Base-by-base conservation (phyloP, 2,329 filamentous ascomycete genomes). In the Celoporthe dispersa region DNA sequence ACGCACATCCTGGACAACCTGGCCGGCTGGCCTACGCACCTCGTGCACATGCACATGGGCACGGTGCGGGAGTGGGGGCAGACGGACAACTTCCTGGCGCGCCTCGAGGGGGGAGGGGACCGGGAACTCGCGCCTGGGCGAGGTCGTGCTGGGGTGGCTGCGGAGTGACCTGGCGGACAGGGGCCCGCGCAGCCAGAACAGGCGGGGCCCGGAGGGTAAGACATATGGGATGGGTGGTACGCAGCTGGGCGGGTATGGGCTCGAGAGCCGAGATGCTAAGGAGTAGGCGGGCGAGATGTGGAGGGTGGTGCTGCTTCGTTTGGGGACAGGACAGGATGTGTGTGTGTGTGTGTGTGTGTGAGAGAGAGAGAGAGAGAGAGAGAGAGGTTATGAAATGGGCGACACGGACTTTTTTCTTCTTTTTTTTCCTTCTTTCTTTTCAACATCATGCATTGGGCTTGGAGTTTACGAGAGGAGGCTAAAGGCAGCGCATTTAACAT, bases 1-100 rank as follows among this genome's bases (percentile, higher is more conserved):
- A 99, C 96, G 19, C 96, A 99, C 81, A 98, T 99, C 73, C 83
- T 99, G 75, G 96, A 99, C 79, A 98, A 98, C 79, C 84, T 99
- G 65, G 94, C 94, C 0, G 90, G 91, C 28, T 99, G 96, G 96
- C 96, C 96, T 8, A 97, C 93, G 0, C 94, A 99, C 81, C 85
- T 99, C 51, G 94, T 97, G 64, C 95, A 98, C 79, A 98, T 99
- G 95, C 91, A 94, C 78, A 80, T 97, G 62, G 96, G 96, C 37
- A 89, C 86, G 72, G 91, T 98, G 73, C 94, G 93, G 84, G 92
- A 97, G 80, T 97, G 91, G 90, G 95, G 94, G 1, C 82, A 84
- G 48, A 89, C 95, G 60, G 89, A 91, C 68, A 82, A 85, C 44
- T 94, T 96, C 82, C 84, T 93, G 65, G 82, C 85, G 25, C 79